These are phyloP conservation scores for Ascochyta rabiei DNA, from an alignment of 2,329 filamentous ascomycete species.

Conservation along the genomic window DNA sequence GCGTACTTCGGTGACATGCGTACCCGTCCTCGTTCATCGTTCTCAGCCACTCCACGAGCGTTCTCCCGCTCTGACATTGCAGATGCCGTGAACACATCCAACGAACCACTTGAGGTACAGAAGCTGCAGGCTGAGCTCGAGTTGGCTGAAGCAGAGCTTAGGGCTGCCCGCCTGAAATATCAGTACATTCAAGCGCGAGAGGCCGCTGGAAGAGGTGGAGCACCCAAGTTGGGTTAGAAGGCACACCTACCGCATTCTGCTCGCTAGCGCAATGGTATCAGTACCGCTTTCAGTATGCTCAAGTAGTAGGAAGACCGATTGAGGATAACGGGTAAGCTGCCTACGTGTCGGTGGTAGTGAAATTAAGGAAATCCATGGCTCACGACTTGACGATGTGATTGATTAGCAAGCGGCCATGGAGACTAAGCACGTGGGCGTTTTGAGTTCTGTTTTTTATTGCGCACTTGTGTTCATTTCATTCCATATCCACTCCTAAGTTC, in stretches of 20 bases:
- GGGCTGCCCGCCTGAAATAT: slow-evolving; percentile 30
- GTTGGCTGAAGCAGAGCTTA: slow-evolving; percentile 42
- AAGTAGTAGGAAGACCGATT: background rate
- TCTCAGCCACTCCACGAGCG: slow-evolving; percentile 20
- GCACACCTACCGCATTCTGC: background rate
- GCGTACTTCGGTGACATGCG: background rate
- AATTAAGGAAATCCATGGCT: background rate
- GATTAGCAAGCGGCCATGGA: too few species aligned
- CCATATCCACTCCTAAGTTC: too few species aligned
- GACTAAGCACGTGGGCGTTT: too few species aligned
- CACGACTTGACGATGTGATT: background rate
- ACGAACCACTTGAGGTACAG: slow-evolving; percentile 30
- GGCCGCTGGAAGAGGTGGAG: background rate
- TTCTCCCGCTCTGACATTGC: slow-evolving; percentile 2
- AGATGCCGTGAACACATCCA: slow-evolving; percentile 15
- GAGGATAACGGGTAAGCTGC: background rate
- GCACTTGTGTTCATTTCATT: too few species aligned
- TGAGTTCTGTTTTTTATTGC: too few species aligned
- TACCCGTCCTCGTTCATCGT: slow-evolving; percentile 7
- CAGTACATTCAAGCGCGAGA: slow-evolving; percentile 31
- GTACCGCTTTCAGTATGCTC: background rate
- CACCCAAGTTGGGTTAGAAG: background rate
- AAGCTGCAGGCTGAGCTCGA: slow-evolving; percentile 38
- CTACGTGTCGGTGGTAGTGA: background rate
- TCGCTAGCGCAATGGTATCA: background rate